Percentiles rank a stretch among this genome's conserved stretches.
Conservation (phyloP, 192 early-diverging fungal genomes). For the Funneliformis geosporum region DNA sequence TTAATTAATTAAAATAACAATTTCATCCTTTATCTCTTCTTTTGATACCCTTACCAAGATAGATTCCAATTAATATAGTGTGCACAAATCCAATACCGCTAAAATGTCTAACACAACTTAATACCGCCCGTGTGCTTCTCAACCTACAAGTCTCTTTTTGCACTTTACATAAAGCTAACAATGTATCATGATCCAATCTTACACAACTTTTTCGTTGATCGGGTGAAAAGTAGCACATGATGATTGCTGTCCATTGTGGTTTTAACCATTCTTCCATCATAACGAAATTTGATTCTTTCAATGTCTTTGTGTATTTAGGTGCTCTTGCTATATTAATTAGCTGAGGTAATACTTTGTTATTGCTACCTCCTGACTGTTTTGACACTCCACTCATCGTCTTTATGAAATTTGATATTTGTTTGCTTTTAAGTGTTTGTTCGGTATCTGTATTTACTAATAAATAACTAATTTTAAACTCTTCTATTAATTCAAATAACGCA, state of each 20-base stretch:
- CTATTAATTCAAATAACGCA: constrained; percentile 57
- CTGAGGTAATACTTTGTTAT: constrained; percentile 56
- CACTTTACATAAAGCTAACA: constrained; percentile 61
- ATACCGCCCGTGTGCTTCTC: constrained; percentile 46
- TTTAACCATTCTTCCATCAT: constrained; percentile 55
- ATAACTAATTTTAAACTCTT: constrained; percentile 59
- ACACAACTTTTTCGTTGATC: constrained; percentile 52
- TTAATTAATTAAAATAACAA: background rate
- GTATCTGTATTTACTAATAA: constrained; percentile 64
- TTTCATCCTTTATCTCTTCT: background rate
- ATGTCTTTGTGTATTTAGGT: constrained; percentile 59
- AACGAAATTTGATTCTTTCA: constrained; percentile 62
- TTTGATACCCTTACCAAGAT: constrained; percentile 36
- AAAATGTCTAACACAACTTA: constrained; percentile 44
- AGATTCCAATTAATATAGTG: constrained; percentile 42
- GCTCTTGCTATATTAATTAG: constrained; percentile 66
- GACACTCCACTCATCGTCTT: constrained; percentile 44
- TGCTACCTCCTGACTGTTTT: constrained; percentile 22
- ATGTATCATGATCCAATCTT: constrained; percentile 52
- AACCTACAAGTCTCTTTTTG: constrained; percentile 65
- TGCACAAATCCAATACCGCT: constrained; percentile 47
- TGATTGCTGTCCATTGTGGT: constrained; percentile 53
- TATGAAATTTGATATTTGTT: constrained; percentile 55
- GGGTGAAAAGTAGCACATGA: constrained; percentile 54
- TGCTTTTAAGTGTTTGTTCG: constrained; percentile 69